Evolutionary conservation across 2,329 filamentous ascomycete species (phyloP).

Genomic region (Apiospora hydei): DNA sequence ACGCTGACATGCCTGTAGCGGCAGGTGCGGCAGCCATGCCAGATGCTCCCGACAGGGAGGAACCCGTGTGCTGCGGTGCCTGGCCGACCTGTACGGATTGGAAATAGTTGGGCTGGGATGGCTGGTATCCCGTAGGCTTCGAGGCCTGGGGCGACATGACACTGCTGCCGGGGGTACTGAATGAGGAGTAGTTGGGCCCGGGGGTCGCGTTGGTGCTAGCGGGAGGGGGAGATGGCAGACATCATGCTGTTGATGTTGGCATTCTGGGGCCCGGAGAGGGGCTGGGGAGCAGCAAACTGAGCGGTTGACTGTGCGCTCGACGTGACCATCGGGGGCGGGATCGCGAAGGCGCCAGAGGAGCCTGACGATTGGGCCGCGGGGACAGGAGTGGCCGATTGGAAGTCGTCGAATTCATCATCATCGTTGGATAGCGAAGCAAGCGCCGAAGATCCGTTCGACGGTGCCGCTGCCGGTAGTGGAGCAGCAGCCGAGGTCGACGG

Average conservation of each 20-base stretch:
- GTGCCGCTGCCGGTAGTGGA: constrained; percentile 49
- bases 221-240: constrained; percentile 81
- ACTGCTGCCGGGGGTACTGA: constrained; percentile 56
- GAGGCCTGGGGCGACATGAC: constrained; percentile 51
- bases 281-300: constrained; percentile 83
- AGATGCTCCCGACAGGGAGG: constrained; percentile 34
- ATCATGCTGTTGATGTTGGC: constrained; percentile 84
- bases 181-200: constrained; percentile 70
- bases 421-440: constrained; percentile 62
- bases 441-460: constrained; percentile 53
- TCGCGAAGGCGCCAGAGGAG: constrained; percentile 50
- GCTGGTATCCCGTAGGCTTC: constrained; percentile 73
- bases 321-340: constrained; percentile 57
- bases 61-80: constrained; percentile 45
- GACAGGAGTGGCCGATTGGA: constrained; percentile 80
- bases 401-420: constrained; percentile 97
- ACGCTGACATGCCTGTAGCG: constrained; percentile 40
- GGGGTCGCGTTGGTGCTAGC: constrained; percentile 63
- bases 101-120: constrained; percentile 91
- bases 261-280: constrained; percentile 82
- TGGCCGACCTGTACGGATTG: constrained; percentile 85
- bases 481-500: constrained; percentile 52
- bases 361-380: constrained; percentile 58
- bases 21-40: constrained; percentile 38
- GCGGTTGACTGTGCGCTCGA: constrained; percentile 62